Percentiles rank a stretch among this genome's conserved stretches.
Evolutionary conservation across 1,139 yeast genomes (phyloP).

Genomic region (Debaryomyces sp.): DNA sequence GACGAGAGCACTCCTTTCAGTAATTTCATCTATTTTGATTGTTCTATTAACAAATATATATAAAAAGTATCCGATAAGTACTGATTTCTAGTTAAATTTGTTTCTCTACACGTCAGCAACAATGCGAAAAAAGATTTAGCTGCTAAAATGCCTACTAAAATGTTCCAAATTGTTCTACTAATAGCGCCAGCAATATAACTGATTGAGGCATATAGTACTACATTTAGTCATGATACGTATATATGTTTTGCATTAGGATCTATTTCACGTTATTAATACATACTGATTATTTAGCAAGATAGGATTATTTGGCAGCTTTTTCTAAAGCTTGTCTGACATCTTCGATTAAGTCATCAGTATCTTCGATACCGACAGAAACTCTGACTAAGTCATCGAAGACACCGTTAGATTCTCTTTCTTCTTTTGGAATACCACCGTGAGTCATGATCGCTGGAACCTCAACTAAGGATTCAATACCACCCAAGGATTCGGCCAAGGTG

Average conservation of each 20-base stretch:
- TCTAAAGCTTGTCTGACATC: slow-evolving; percentile 74
- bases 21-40: slow-evolving; percentile 4
- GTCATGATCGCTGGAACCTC: slow-evolving; percentile 95
- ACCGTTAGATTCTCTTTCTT: slow-evolving; percentile 77
- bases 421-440: slow-evolving; percentile 88
- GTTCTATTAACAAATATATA: not conserved
- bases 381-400: slow-evolving; percentile 83
- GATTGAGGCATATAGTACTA: not conserved
- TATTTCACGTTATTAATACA: not conserved
- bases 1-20: not conserved
- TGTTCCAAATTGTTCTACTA: not conserved
- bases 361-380: slow-evolving; percentile 88
- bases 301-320: slow-evolving; percentile 16
- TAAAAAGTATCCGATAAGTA: not conserved
- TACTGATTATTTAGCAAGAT: not conserved
- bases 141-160: not conserved
- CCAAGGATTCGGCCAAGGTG: slow-evolving; percentile 87
- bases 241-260: not conserved
- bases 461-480: slow-evolving; percentile 84
- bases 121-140: slow-evolving; percentile 1
- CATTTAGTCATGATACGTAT: not conserved
- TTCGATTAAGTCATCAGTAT: slow-evolving; percentile 71
- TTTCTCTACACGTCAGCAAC: slow-evolving; percentile 8
- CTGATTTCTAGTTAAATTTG: not conserved
- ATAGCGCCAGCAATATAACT: not conserved